Percentiles rank a stretch among this genome's conserved stretches.
Conservation (phyloP, 2,329 filamentous ascomycete species). For the Elsinoe australis region DNA sequence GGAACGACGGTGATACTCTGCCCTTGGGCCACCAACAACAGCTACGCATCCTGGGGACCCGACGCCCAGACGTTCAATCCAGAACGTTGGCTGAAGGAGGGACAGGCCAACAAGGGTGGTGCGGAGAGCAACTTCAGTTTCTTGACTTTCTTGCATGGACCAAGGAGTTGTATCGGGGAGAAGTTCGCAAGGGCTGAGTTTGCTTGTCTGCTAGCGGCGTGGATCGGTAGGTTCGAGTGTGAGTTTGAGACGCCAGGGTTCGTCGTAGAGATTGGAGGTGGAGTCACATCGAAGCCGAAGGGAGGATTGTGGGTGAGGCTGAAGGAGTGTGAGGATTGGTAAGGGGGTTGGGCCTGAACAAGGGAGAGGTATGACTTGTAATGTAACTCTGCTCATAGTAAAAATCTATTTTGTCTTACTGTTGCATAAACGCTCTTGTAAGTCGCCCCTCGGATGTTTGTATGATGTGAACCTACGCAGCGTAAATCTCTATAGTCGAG, state of each 20-base stretch:
- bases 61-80: constrained; percentile 71
- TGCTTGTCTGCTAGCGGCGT: constrained; percentile 68
- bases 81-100: constrained; percentile 60
- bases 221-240: constrained; percentile 67
- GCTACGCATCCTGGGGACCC: constrained; percentile 62
- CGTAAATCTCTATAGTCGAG: too few species aligned
- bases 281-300: constrained; percentile 64
- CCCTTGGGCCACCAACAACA: constrained; percentile 62
- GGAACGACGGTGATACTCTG: constrained; percentile 61
- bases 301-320: constrained; percentile 64
- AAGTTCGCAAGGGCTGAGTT: constrained; percentile 78
- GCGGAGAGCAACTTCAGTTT: constrained; percentile 69
- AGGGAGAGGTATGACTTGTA: too few species aligned
- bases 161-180: constrained; percentile 76
- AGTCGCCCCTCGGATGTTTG: too few species aligned
- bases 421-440: too few species aligned
- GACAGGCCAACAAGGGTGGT: constrained; percentile 56
- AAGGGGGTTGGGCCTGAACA: too few species aligned
- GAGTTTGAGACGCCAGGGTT: constrained; percentile 55
- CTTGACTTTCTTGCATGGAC: constrained; percentile 79
- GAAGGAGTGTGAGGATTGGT: constrained; percentile 62
- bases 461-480: too few species aligned
- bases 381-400: too few species aligned
- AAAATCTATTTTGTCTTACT: too few species aligned
- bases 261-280: constrained; percentile 59